Conservation (phyloP, 2,329 filamentous ascomycete genomes). For the Trichoderma sp. region DNA sequence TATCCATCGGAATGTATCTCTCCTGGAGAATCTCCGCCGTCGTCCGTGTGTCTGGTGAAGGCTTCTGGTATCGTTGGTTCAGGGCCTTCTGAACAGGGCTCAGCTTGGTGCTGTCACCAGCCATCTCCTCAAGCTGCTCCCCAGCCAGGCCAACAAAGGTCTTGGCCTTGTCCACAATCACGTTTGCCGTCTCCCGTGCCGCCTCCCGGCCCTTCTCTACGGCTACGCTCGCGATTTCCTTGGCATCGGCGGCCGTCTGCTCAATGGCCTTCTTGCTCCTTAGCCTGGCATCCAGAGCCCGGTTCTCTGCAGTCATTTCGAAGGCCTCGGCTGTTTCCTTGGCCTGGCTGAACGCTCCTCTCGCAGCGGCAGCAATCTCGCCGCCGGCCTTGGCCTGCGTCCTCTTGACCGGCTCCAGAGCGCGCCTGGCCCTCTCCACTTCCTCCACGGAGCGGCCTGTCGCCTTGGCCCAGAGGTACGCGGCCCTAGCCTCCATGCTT, state of each 20-base stretch:
- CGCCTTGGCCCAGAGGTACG: constrained; percentile 49
- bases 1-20: constrained; percentile 55
- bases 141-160: constrained; percentile 42
- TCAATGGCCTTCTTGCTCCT: constrained; percentile 34
- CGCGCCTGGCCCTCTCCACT: constrained; percentile 36
- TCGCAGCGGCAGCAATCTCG: constrained; percentile 42
- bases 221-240: constrained; percentile 44
- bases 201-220: constrained; percentile 45
- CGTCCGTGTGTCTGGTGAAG: constrained; percentile 48
- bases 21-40: constrained; percentile 58
- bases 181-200: constrained; percentile 42
- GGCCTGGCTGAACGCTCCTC: constrained; percentile 40
- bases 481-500: constrained; percentile 54
- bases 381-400: constrained; percentile 38
- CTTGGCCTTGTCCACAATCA: constrained; percentile 45
- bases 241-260: constrained; percentile 42
- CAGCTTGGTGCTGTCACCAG: constrained; percentile 34
- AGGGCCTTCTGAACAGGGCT: constrained; percentile 54
- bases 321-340: constrained; percentile 37
- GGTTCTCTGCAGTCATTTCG: constrained; percentile 35
- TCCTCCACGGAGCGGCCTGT: constrained; percentile 41
- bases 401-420: constrained; percentile 40
- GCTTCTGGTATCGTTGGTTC: constrained; percentile 54
- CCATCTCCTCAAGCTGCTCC: constrained; percentile 41
- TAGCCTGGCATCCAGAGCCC: constrained; percentile 36